Conservation (phyloP, 2,329 filamentous ascomycete genomes). For the Elsinoe batatas region DNA sequence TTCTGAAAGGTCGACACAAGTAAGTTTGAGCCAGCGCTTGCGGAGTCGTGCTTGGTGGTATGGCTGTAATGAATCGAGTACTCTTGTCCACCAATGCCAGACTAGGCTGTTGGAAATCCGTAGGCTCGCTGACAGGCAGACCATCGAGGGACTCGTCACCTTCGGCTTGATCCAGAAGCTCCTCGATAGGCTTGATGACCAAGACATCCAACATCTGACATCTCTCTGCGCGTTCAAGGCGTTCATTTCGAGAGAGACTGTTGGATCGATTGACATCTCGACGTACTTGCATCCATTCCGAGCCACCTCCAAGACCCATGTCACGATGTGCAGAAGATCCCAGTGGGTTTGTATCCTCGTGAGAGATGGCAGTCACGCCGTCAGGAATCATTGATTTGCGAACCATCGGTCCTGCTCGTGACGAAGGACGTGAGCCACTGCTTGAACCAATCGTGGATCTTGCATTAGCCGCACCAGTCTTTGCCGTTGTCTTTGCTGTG, state of each 20-base stretch:
- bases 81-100: slow-evolving; percentile 90
- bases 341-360: slow-evolving; percentile 30
- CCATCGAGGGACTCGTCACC: slow-evolving; percentile 86
- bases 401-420: slow-evolving; percentile 33
- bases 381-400: slow-evolving; percentile 38
- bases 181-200: slow-evolving; percentile 79
- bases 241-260: slow-evolving; percentile 80
- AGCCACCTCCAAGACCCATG: slow-evolving; percentile 53
- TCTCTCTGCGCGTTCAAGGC: slow-evolving; percentile 71
- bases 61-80: slow-evolving; percentile 74
- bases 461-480: slow-evolving; percentile 70
- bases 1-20: slow-evolving; percentile 86
- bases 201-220: slow-evolving; percentile 93
- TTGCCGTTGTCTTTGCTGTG: slow-evolving; percentile 71
- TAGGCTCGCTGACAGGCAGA: slow-evolving; percentile 67
- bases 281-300: slow-evolving; percentile 96
- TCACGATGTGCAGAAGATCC: slow-evolving; percentile 48
- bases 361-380: slow-evolving; percentile 46
- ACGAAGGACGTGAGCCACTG: slow-evolving; percentile 23
- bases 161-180: slow-evolving; percentile 72
- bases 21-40: slow-evolving; percentile 79
- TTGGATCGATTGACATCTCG: slow-evolving; percentile 94
- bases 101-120: slow-evolving; percentile 62
- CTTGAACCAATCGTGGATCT: slow-evolving; percentile 71
- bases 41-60: slow-evolving; percentile 74